These are phyloP conservation scores for Oryza brachyantha DNA, from an alignment of 176 grass and related monocot species.

Conservation along the genomic window DNA sequence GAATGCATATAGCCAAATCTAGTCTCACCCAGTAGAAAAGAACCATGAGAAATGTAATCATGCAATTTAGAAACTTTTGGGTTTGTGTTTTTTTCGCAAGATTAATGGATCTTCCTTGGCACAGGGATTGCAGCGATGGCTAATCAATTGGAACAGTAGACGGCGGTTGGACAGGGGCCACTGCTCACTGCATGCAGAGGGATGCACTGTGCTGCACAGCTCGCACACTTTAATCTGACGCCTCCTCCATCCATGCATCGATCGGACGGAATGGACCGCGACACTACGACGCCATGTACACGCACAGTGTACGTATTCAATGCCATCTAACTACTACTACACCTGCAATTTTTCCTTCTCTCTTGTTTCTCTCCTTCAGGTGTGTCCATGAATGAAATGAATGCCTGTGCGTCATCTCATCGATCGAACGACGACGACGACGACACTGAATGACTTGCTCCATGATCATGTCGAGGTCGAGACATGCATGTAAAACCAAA, in stretches of 20 bases:
- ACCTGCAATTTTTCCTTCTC: neutral
- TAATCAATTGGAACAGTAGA: conserved; percentile 48
- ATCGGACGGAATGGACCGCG: conserved; percentile 38
- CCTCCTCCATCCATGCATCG: conserved; percentile 25
- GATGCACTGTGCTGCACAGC: conserved; percentile 27
- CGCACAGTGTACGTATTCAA: conserved; percentile 39
- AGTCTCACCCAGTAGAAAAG: no score
- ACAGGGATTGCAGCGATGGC: conserved; percentile 11
- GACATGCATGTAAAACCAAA: neutral
- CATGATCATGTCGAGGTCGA: neutral
- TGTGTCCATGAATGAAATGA: neutral
- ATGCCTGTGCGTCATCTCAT: neutral
- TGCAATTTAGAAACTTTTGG: neutral
- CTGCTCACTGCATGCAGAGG: neutral
- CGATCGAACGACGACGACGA: neutral
- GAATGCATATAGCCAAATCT: no score
- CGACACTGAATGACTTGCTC: conserved; percentile 32
- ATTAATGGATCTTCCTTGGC: neutral
- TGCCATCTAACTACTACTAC: conserved; percentile 25
- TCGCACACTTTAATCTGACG: conserved; percentile 44
- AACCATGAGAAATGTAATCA: no score
- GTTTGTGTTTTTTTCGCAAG: neutral
- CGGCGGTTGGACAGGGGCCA: conserved; percentile 28
- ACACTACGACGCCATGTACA: conserved; percentile 19
- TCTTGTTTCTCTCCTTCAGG: conserved; percentile 36